These are phyloP conservation scores for Calonectria pauciramosa DNA, from an alignment of 2,329 filamentous ascomycete genomes.

Conservation along the genomic window DNA sequence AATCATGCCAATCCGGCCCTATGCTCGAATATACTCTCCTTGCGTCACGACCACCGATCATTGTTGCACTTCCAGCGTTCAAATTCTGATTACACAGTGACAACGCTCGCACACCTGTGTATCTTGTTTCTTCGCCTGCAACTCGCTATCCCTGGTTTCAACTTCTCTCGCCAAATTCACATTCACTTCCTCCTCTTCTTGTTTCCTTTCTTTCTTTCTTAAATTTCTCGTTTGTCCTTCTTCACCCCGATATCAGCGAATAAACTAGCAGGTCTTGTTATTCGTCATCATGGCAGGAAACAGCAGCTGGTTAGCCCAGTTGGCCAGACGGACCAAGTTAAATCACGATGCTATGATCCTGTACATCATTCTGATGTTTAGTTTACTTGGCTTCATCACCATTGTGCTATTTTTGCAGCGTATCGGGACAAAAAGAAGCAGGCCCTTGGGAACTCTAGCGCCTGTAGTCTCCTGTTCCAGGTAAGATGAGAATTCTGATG, in stretches of 20 bases:
- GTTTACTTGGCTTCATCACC: slow-evolving; percentile 30
- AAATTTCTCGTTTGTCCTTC: neutral
- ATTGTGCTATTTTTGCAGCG: slow-evolving; percentile 31
- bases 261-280: neutral
- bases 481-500: slow-evolving; percentile 18
- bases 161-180: slow-evolving; percentile 11
- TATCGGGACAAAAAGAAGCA: slow-evolving; percentile 29
- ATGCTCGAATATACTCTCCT: slow-evolving; percentile 10
- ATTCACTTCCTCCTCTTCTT: neutral
- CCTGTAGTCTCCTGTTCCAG: slow-evolving; percentile 30
- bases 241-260: neutral
- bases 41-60: slow-evolving; percentile 22
- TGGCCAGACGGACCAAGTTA: slow-evolving; percentile 39
- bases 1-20: neutral
- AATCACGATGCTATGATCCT: slow-evolving; percentile 44
- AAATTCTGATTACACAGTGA: slow-evolving; percentile 28
- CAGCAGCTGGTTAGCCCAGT: slow-evolving; percentile 37
- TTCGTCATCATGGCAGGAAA: slow-evolving; percentile 33
- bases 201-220: neutral
- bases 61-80: slow-evolving; percentile 33
- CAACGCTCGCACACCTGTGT: slow-evolving; percentile 31
- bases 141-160: slow-evolving; percentile 22
- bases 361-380: slow-evolving; percentile 38
- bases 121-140: slow-evolving; percentile 32
- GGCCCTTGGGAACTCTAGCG: neutral